These are phyloP conservation scores for Spathaspora sp. DNA, from an alignment of 1,139 yeast species.

Conservation along the genomic window DNA sequence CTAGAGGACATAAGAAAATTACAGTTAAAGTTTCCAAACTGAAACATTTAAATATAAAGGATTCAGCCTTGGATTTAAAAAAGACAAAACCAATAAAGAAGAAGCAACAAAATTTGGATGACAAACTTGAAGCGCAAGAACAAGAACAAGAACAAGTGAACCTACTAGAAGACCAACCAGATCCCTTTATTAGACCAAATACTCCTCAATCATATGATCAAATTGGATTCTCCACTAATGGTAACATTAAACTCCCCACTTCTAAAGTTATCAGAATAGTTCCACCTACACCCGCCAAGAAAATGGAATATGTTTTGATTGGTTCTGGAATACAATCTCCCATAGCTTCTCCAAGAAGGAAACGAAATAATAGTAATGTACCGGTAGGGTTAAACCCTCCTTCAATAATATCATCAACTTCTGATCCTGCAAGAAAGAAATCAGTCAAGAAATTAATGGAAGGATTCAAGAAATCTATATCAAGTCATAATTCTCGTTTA, in stretches of 20 bases:
- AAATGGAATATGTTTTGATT: constrained; percentile 41
- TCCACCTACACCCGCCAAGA: constrained; percentile 71
- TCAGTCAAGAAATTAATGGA: constrained; percentile 42
- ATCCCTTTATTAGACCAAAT: constrained; percentile 22
- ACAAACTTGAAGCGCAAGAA: constrained; percentile 3
- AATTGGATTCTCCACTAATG: constrained; percentile 51
- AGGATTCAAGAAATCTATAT: constrained; percentile 38
- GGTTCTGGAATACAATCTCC: constrained; percentile 1
- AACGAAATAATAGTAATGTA: background rate
- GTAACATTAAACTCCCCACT: constrained; percentile 48
- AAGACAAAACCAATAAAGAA: constrained; percentile 19
- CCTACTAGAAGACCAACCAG: too few species aligned
- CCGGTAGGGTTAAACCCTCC: constrained; percentile 10
- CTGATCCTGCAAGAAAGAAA: constrained; percentile 25
- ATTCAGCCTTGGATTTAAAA: constrained; percentile 43
- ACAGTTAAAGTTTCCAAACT: constrained; percentile 19
- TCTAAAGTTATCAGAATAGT: constrained; percentile 46
- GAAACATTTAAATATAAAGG: constrained; percentile 42
- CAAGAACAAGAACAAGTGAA: constrained; percentile 9
- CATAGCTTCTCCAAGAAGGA: constrained; percentile 4
- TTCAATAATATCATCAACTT: constrained; percentile 7
- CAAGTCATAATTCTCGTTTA: background rate
- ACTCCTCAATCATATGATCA: constrained; percentile 10
- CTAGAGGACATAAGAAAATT: constrained; percentile 6
- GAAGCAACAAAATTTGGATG: background rate